Base-by-base conservation (phyloP, 306 rosid species). In the Purshia tridentata region DNA sequence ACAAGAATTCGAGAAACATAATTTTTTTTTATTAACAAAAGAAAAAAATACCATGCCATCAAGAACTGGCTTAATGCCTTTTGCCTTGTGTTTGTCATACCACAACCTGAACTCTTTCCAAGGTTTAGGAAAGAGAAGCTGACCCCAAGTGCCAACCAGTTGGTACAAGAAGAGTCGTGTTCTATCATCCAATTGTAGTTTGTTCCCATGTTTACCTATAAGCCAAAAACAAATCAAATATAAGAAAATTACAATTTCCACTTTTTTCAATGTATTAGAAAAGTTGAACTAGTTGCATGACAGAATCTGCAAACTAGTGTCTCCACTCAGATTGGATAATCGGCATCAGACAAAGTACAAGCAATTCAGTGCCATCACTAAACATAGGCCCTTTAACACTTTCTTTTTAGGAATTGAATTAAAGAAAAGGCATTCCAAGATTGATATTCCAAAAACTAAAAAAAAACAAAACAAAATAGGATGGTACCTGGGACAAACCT, bases 71-170 rank as follows among this genome's bases (percentile, higher is more conserved):
- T 65, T 86, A 68, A 78, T 85, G 58, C 82, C 94, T 78, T 82
- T 88, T 4, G 92, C 89, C 84, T 91, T 94, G 86, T 94, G 88
- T 63, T 65, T 67, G 51, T 93, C 97, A 71, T 89, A 94, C 98
- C 98, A 94, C 88, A 91, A 79, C 83, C 98, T 91, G 70, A 94
- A 94, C 88, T 94, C 96, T 84, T 94, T 94, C 98, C 98, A 93
- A 42, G 97, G 96, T 85, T 80, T 86, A 53, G 97, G 98, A 83
- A 93, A 93, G 74, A 93, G 98, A 85, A 91, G 92, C 74, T 93
- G 98, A 47, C 98, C 98, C 98, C 98, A 91, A 16, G 98, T 94
- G 70, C 98, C 98, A 57, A 94, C 97, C 72, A 94, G 74, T 74
- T 89, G 97, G 86, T 91, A 94, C 74, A 93, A 75, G 77, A 94